A percentile compares a stretch with the other conserved stretches of the same genome.
Evolutionary conservation across 2,329 filamentous ascomycete species (phyloP).

Genomic region (Aspergillus neoniger): DNA sequence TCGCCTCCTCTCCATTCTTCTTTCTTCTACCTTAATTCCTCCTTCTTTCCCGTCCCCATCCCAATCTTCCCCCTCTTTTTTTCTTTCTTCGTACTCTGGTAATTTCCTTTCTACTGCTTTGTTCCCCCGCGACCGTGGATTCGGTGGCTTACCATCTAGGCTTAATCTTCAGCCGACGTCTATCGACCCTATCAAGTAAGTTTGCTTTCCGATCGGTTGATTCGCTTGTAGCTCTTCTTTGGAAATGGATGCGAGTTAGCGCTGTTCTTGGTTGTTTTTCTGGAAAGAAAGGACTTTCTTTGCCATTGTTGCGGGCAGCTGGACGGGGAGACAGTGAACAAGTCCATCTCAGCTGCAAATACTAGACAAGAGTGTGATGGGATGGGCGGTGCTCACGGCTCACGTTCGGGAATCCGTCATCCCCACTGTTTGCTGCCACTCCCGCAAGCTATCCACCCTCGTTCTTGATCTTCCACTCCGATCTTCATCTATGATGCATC

Average conservation of each 20-base stretch:
- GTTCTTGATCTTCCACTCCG: background rate
- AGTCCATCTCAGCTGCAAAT: background rate
- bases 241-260: background rate
- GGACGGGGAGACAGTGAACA: background rate
- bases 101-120: conserved; percentile 14
- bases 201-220: conserved; percentile 21
- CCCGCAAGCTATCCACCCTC: background rate
- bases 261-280: background rate
- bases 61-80: conserved; percentile 13
- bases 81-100: conserved; percentile 8
- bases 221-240: conserved; percentile 9
- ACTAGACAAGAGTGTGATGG: background rate
- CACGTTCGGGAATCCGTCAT: conserved; percentile 5
- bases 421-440: background rate
- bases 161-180: conserved; percentile 44
- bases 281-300: background rate
- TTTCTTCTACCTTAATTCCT: conserved; percentile 6
- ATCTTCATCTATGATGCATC: background rate
- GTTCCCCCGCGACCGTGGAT: conserved; percentile 16
- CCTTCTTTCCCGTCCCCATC: conserved; percentile 8
- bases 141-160: conserved; percentile 25
- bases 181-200: conserved; percentile 52
- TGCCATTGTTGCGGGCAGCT: background rate
- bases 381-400: conserved; percentile 1
- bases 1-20: conserved; percentile 11